phyloP scores from a whole-genome alignment of 73 alveolate genomes.

The Paramecium primaurelia region DNA sequence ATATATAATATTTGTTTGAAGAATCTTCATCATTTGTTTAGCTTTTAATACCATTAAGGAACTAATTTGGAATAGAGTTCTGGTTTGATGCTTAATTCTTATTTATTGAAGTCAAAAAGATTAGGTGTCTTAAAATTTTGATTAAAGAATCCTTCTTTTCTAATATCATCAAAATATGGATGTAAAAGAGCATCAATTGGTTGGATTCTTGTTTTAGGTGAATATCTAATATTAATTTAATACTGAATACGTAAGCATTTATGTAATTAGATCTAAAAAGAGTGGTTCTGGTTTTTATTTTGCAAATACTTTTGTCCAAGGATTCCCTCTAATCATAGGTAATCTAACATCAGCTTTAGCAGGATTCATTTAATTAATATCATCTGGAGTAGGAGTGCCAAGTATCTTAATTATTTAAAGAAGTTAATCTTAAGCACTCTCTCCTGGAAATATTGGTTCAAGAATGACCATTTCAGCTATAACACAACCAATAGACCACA shows the following conservation, averaged over 20 bases:
- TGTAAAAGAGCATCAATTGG: conserved; percentile 86
- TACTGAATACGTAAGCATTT: conserved; percentile 54
- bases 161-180: conserved; percentile 92
- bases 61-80: neutral
- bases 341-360: conserved; percentile 79
- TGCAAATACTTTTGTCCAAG: conserved; percentile 47
- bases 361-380: conserved; percentile 85
- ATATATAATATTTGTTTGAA: neutral
- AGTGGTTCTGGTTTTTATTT: conserved; percentile 51
- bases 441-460: conserved; percentile 87
- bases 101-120: conserved; percentile 75
- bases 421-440: conserved; percentile 79
- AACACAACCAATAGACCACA: conserved; percentile 93
- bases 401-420: conserved; percentile 86
- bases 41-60: conserved; percentile 18
- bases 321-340: conserved; percentile 67
- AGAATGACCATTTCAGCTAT: conserved; percentile 85
- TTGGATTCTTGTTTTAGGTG: conserved; percentile 75
- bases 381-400: conserved; percentile 87
- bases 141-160: conserved; percentile 59
- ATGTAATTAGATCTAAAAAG: conserved; percentile 39
- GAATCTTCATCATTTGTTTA: neutral
- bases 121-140: conserved; percentile 67
- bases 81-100: conserved; percentile 57
- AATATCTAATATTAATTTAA: conserved; percentile 45